phyloP scores from a whole-genome alignment of 106 monocot genomes.

The Alisma plantagoaquatica region DNA sequence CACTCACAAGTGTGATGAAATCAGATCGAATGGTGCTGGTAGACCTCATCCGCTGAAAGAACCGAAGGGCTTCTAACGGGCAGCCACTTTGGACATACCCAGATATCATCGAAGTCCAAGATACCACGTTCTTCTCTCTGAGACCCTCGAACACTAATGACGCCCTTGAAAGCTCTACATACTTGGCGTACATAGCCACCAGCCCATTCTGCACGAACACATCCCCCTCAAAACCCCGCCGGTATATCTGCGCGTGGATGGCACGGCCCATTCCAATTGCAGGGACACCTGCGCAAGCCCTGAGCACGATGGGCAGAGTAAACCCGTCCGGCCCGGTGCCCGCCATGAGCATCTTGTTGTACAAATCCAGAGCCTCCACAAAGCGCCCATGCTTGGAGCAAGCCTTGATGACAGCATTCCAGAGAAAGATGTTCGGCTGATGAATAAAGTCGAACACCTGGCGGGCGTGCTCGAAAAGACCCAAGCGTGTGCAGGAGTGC shows the following conservation, averaged over 20 bases:
- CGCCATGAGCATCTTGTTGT: conserved; percentile 7
- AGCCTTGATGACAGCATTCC: conserved; percentile 28
- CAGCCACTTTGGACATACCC: conserved; percentile 48
- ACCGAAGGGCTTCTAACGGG: conserved; percentile 26
- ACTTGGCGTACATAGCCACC: conserved; percentile 50
- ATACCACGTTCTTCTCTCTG: conserved; percentile 33
- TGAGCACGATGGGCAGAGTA: conserved; percentile 42
- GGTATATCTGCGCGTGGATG: conserved; percentile 38
- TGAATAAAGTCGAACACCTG: conserved; percentile 43
- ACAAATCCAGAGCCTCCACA: conserved; percentile 9
- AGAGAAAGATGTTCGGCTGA: conserved; percentile 22
- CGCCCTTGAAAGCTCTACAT: conserved; percentile 19
- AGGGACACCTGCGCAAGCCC: conserved; percentile 20
- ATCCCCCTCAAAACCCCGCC: conserved; percentile 26
- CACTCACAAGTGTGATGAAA: conserved; percentile 52
- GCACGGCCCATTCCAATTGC: conserved; percentile 11
- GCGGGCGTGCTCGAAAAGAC: conserved; percentile 16
- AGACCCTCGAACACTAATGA: conserved; percentile 25
- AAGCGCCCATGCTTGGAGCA: conserved; percentile 19
- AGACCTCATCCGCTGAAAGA: conserved; percentile 35
- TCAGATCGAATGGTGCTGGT: conserved; percentile 27
- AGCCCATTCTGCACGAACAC: conserved; percentile 52
- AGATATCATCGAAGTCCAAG: conserved; percentile 63
- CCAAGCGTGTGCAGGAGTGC: conserved; percentile 8
- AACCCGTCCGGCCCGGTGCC: conserved; percentile 20